Evolutionary conservation across 164 flowering plant species (phyloP), one percentile per base, ranked within the genome.

Genomic region (Euptelea pleiosperma): DNA sequence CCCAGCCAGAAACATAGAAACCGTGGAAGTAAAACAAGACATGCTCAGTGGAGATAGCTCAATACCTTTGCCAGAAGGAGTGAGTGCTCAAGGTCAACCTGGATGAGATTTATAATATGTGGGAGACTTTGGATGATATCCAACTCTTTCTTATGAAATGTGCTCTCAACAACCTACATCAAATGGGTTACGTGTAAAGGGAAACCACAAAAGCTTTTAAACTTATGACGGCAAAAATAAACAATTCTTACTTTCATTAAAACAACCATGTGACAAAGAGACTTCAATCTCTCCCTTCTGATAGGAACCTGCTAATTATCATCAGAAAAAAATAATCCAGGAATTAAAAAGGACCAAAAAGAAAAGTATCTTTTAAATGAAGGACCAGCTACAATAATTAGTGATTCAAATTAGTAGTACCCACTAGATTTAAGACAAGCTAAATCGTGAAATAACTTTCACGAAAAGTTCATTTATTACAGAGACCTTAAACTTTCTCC

Each of bases 101-200:
- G 73, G 45, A 61, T 19, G 55, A 70, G 45, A 56, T 65, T 60
- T 60, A 65, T 49, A 28, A 70, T 61, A 57, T 70, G 73, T 21
- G 73, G 73, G 59, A 70, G 66, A 65, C 70, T 70, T 55, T 43
- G 65, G 44, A 70, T 51, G 55, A 65, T 65, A 42, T 61, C 63
- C 56, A 64, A 37, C 31, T 57, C 68, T 63, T 64, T 70, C 50
- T 70, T 65, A 49, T 21, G 62, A 35, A 70, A 70, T n/a, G 62
- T 61, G 24, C 39, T 50, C 59, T 61, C 61, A 21, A 65, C 45
- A 24, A 65, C 73, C 73, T 70, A 65, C 8, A 64, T 35, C 28
- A 49, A 55, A 60, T 26, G 39, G 18, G 10, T 30, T 30, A 21
- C 15, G 6, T 39, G 43, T 25, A 35, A 26, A 57, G 16, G 8